These are phyloP conservation scores for Sugiyamaella xylanicola DNA, from an alignment of 1,139 yeast species.

Conservation along the genomic window DNA sequence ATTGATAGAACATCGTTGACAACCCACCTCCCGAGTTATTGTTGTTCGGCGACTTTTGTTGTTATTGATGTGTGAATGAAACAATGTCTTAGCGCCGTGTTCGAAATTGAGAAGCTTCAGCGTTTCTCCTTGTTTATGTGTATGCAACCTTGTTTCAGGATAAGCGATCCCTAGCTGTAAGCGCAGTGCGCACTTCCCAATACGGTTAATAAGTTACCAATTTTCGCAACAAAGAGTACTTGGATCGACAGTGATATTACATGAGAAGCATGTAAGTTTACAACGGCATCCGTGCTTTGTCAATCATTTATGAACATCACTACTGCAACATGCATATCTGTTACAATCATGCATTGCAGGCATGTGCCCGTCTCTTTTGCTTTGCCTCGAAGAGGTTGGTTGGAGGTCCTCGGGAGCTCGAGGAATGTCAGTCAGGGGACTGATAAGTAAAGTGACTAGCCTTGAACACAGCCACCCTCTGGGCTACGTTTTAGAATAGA, in stretches of 20 bases:
- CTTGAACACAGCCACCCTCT: too few species aligned
- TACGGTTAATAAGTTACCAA: not conserved
- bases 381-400: not conserved
- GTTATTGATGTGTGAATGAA: too few species aligned
- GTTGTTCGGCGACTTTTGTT: too few species aligned
- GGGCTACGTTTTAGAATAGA: too few species aligned
- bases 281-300: not conserved
- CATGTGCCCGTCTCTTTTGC: not conserved
- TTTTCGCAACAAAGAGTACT: not conserved
- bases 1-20: too few species aligned
- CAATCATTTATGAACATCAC: not conserved
- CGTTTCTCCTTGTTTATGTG: not conserved
- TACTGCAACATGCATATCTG: not conserved
- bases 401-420: not conserved
- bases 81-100: not conserved
- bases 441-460: not conserved
- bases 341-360: not conserved
- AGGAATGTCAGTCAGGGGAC: not conserved
- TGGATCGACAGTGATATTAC: not conserved
- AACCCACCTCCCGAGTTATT: too few species aligned
- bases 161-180: conserved; percentile 6
- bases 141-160: conserved; percentile 16
- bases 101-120: too few species aligned
- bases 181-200: not conserved
- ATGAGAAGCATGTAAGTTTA: not conserved